Evolutionary conservation across 1,284 basidiomycete species (phyloP).

Genomic region (Boletellus deceptivus): DNA sequence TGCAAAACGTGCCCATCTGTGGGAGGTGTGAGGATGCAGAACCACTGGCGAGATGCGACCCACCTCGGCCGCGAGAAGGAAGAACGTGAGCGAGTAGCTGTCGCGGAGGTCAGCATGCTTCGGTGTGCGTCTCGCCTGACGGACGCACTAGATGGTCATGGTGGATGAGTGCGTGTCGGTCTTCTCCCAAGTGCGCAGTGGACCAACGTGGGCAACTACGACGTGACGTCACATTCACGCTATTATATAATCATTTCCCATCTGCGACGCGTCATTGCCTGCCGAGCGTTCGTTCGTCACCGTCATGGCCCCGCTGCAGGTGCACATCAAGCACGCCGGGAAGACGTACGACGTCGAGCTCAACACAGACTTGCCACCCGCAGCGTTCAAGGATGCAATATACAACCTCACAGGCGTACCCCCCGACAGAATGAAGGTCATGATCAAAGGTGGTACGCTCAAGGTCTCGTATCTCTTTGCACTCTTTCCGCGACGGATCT

Average conservation of each 20-base stretch:
- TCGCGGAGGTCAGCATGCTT: neutral
- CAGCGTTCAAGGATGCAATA: constrained; percentile 80
- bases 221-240: constrained; percentile 25
- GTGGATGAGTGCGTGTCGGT: constrained; percentile 15
- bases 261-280: constrained; percentile 28
- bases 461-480: constrained; percentile 50
- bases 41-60: constrained; percentile 4
- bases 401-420: constrained; percentile 86
- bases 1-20: constrained; percentile 71
- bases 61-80: constrained; percentile 72
- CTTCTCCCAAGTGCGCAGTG: neutral
- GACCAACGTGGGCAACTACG: constrained; percentile 15
- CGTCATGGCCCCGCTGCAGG: constrained; percentile 61
- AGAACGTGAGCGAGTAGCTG: constrained; percentile 75
- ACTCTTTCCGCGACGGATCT: constrained; percentile 4
- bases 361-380: constrained; percentile 65
- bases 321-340: constrained; percentile 91
- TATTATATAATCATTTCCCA: constrained; percentile 32
- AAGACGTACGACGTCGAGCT: constrained; percentile 69
- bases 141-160: constrained; percentile 72
- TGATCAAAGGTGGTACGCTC: constrained; percentile 92
- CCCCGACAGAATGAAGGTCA: constrained; percentile 91
- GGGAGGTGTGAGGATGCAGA: neutral
- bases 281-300: neutral
- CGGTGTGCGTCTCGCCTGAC: neutral